These are phyloP conservation scores for Ophiostoma australiae DNA, from an alignment of 2,329 filamentous ascomycete genomes.

Conservation along the genomic window DNA sequence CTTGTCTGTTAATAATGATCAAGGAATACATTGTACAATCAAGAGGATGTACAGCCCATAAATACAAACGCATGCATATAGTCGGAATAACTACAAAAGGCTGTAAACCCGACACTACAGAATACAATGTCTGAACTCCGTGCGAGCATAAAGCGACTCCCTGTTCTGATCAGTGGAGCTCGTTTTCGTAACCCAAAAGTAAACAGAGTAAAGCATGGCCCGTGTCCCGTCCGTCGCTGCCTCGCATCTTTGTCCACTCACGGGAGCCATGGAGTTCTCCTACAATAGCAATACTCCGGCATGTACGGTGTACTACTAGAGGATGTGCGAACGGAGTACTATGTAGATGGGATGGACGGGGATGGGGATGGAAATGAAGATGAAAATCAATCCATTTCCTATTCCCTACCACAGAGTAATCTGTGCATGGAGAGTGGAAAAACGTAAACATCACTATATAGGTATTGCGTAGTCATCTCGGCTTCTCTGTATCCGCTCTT, in stretches of 20 bases:
- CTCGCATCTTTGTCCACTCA: neutral
- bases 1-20: too few species aligned
- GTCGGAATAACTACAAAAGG: too few species aligned
- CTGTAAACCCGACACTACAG: neutral
- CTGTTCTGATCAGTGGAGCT: neutral
- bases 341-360: neutral
- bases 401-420: too few species aligned
- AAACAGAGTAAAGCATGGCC: too few species aligned
- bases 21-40: too few species aligned
- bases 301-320: too few species aligned
- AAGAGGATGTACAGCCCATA: too few species aligned
- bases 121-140: neutral
- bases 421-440: neutral
- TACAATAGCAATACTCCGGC: neutral
- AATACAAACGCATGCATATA: too few species aligned
- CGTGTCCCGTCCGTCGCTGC: neutral
- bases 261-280: neutral
- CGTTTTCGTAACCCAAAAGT: neutral
- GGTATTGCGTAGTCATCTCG: neutral
- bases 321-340: too few species aligned
- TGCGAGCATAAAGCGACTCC: neutral
- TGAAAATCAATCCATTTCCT: too few species aligned
- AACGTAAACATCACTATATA: neutral
- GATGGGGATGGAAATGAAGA: neutral
- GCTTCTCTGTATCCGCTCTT: neutral